Evolutionary conservation across 2,329 filamentous ascomycete genomes (phyloP), one percentile per base, ranked within the genome.

Genomic region (Cercospora zeina): DNA sequence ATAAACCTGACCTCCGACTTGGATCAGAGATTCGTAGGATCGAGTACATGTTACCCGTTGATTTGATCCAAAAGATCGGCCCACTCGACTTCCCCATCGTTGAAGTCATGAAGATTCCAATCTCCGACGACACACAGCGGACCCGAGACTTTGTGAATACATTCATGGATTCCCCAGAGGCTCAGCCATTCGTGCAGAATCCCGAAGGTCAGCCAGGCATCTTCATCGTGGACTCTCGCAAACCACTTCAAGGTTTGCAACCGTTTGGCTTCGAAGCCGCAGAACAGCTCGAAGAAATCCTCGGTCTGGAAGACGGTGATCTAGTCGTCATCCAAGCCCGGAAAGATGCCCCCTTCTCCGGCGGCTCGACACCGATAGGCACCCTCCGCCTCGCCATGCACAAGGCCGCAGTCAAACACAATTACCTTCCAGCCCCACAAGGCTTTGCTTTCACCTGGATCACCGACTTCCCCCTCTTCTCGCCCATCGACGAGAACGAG

Each of bases 401-500:
- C 78, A 85, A 86, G 62, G 79, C 82, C 8, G 89, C 90, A 2
- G 83, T 93, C 0, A 81, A 85, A n/a, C 76, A 83, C 27, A 83
- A 80, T 0, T 78, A 89, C 33, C 78, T 91, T 19, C 70, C 77
- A 0, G 74, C 78, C 0, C 81, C 72, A 0, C 72, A 74, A 11
- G 81, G 80, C 61, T 92, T 85, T 78, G 81, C 81, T 62, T 93
- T 93, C 75, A 82, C 89, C 60, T 99, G 95, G 95, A 84, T 99
- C 11, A 89, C 84, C 0, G 87, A 93, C 63, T 99, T 99, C 73
- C 95, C 95, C 11, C 86, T 99, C 70, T 99, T 99, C 78, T 92
- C 91, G 1, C 90, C 88, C 0, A 78, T 78, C 9, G 83, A 83
- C 57, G 86, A 84, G 55, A 77, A 77, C 8, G 80, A 89, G 51